Evolutionary conservation across 495 filamentous ascomycete genomes (phyloP).

Genomic region (Sordaria brevicollis): DNA sequence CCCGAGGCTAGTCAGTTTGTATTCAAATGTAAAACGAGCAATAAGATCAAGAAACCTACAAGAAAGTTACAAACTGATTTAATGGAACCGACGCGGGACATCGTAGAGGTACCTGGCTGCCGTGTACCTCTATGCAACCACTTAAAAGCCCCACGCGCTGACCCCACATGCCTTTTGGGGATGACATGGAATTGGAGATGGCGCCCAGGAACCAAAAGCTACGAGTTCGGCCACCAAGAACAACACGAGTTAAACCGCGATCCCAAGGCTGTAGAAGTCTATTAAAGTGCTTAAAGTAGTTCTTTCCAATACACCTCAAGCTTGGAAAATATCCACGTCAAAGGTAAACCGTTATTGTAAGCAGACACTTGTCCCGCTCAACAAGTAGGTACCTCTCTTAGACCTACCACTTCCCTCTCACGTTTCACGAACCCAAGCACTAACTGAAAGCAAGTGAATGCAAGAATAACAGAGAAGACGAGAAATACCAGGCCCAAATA

Average conservation of each 20-base stretch:
- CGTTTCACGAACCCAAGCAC: background rate
- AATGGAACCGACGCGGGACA: background rate
- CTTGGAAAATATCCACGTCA: background rate
- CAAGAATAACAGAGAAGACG: background rate
- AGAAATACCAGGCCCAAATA: background rate
- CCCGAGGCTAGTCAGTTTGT: background rate
- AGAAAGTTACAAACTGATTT: background rate
- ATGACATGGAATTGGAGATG: background rate
- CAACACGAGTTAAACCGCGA: background rate
- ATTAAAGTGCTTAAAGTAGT: background rate
- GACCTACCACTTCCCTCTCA: background rate
- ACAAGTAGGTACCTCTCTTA: background rate
- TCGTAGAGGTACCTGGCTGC: too few species aligned
- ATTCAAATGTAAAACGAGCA: background rate
- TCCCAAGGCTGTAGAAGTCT: background rate
- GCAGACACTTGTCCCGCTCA: background rate
- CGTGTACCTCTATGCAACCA: too few species aligned
- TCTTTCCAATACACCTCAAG: background rate
- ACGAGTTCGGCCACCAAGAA: background rate
- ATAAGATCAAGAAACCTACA: background rate
- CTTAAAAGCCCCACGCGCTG: background rate
- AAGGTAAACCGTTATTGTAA: background rate
- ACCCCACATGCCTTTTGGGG: background rate
- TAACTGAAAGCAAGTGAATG: background rate
- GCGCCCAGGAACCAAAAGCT: background rate